Evolutionary conservation across 805 yeast species (phyloP).

Genomic region (Metschnikowia continentalis): DNA sequence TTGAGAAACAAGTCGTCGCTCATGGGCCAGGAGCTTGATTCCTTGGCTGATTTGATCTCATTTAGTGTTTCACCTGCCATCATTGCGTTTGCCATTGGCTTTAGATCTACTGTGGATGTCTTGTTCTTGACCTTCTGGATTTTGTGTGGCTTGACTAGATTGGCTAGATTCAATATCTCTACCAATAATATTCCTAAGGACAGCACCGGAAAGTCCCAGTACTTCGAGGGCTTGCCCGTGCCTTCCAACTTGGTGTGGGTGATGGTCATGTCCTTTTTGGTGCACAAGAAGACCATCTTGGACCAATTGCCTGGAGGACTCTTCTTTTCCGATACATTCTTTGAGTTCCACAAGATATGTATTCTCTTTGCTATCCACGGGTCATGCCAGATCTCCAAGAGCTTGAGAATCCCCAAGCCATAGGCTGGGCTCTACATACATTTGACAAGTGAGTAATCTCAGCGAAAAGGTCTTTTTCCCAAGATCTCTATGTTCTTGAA

Average conservation of each 20-base stretch:
- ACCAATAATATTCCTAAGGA: conserved; percentile 92
- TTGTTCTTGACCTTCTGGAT: conserved; percentile 78
- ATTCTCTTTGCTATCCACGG: conserved; percentile 72
- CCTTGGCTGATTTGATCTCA: conserved; percentile 90
- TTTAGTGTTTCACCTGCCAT: conserved; percentile 96
- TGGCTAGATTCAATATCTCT: conserved; percentile 94
- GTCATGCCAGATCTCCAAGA: conserved; percentile 86
- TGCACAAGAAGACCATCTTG: conserved; percentile 46
- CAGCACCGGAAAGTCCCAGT: conserved; percentile 76
- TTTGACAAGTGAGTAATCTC: neutral
- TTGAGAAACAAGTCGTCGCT: conserved; percentile 85
- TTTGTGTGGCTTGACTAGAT: conserved; percentile 86
- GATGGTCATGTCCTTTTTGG: conserved; percentile 63
- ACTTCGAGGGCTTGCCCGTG: conserved; percentile 94
- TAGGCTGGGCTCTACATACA: conserved; percentile 18
- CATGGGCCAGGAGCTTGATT: conserved; percentile 97
- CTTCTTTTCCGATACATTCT: conserved; percentile 47
- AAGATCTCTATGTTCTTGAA: conserved; percentile 22
- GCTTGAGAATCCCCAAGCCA: conserved; percentile 87
- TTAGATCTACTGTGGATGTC: conserved; percentile 78
- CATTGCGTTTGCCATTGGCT: conserved; percentile 87
- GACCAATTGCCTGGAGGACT: conserved; percentile 65
- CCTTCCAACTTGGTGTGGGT: conserved; percentile 84
- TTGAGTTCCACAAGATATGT: conserved; percentile 74
- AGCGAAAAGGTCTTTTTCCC: conserved; percentile 1